These are phyloP conservation scores for Pseudogymnoascus sp. DNA, from an alignment of 2,329 filamentous ascomycete species.

Conservation along the genomic window DNA sequence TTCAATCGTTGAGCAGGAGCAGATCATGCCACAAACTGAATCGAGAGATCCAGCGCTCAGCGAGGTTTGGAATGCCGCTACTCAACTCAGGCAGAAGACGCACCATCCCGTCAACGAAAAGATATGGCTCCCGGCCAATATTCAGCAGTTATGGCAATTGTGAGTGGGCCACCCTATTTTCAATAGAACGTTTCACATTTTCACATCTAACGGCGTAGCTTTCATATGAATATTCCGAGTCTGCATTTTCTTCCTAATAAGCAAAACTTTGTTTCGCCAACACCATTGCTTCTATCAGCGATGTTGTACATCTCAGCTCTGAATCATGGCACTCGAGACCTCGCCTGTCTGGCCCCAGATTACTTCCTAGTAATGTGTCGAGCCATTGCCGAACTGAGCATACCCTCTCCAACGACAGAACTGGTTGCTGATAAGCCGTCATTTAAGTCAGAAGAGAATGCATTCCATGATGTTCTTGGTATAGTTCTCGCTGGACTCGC, in stretches of 20 bases:
- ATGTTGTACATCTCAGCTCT: slow-evolving; percentile 36
- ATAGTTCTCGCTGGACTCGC: slow-evolving; percentile 35
- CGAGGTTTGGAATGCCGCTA: slow-evolving; percentile 28
- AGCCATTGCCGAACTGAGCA: slow-evolving; percentile 34
- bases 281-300: slow-evolving; percentile 35
- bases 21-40: slow-evolving; percentile 15
- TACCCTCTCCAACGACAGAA: slow-evolving; percentile 28
- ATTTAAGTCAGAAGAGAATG: slow-evolving; percentile 30
- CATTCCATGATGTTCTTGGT: slow-evolving; percentile 36
- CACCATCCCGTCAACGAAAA: slow-evolving; percentile 21
- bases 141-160: slow-evolving; percentile 32
- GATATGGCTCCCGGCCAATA: slow-evolving; percentile 29
- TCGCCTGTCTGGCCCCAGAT: slow-evolving; percentile 31
- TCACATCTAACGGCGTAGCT: slow-evolving; percentile 25
- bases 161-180: slow-evolving; percentile 15
- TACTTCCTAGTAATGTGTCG: slow-evolving; percentile 33
- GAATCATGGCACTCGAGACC: slow-evolving; percentile 29
- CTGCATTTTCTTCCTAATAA: slow-evolving; percentile 38
- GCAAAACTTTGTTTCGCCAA: slow-evolving; percentile 35
- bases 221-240: slow-evolving; percentile 37
- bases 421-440: slow-evolving; percentile 20
- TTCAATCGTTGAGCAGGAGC: slow-evolving; percentile 15
- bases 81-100: slow-evolving; percentile 25
- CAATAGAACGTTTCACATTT: no score
- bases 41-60: slow-evolving; percentile 20